Conservation (phyloP, 495 filamentous ascomycete genomes). For the Bacidia gigantensis region DNA sequence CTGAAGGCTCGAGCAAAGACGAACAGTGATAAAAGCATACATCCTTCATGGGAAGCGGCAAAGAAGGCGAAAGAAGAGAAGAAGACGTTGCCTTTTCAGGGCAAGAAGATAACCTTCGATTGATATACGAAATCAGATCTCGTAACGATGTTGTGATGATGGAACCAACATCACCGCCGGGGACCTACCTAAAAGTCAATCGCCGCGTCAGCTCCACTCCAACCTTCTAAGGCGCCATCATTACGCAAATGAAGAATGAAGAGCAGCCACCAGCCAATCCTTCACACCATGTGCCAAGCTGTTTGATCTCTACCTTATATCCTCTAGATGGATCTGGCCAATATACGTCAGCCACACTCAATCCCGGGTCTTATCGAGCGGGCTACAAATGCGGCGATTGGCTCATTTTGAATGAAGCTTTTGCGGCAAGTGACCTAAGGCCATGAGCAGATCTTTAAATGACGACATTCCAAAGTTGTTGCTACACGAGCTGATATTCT, state of each 20-base stretch:
- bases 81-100: slow-evolving; percentile 51
- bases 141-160: too few relatives aligned
- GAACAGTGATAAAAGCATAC: slow-evolving; percentile 39
- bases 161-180: too few relatives aligned
- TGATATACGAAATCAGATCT: slow-evolving; percentile 26
- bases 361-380: background rate
- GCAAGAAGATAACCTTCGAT: slow-evolving; percentile 87
- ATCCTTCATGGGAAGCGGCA: slow-evolving; percentile 90
- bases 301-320: too few relatives aligned
- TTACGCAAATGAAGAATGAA: too few relatives aligned
- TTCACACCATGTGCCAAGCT: too few relatives aligned
- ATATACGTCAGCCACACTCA: too few relatives aligned
- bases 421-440: background rate
- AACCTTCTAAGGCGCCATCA: too few relatives aligned
- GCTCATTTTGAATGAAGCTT: background rate
- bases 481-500: too few relatives aligned
- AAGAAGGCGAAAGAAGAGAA: slow-evolving; percentile 68
- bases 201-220: too few relatives aligned
- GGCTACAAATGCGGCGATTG: background rate
- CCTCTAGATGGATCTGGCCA: too few relatives aligned
- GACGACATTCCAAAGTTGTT: background rate
- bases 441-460: background rate
- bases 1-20: background rate
- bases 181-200: too few relatives aligned
- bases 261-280: too few relatives aligned